Evolutionary conservation across 2,329 filamentous ascomycete species (phyloP), one percentile per base, ranked within the genome.

Genomic region (Colletotrichum theobromicola): DNA sequence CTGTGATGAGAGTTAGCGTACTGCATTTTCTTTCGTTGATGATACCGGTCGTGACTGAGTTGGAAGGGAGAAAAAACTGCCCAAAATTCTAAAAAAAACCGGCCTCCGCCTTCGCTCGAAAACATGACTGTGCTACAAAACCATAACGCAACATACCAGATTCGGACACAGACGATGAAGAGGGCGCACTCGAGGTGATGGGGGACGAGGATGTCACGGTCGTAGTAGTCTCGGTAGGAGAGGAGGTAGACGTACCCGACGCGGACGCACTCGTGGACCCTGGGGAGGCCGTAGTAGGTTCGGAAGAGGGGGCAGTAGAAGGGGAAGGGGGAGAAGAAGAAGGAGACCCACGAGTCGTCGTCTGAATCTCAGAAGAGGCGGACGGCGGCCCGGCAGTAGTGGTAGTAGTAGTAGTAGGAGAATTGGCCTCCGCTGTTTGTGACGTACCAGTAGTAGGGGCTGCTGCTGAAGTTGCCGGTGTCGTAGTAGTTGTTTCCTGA

Each of bases 301-400:
- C 75, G 79, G 80, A 80, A 75, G 79, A 80, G 72, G 81, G 78
- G 53, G 78, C 78, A 72, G 82, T 78, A 70, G 83, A 82, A 61
- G 79, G 79, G 37, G 77, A 64, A 73, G 78, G 70, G 37, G 79
- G 76, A 57, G 74, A 76, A 61, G 76, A 75, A 70, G 77, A 71
- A 70, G 77, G 66, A 32, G 75, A 74, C 74, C 74, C 75, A 76
- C 74, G 68, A 61, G 72, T 73, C 63, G 76, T 70, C 62, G 55
- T 61, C 69, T 67, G 70, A 71, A 64, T 68, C 70, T 76, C 76
- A 62, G 73, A 58, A 70, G 76, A 63, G 69, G 62, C 78, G 32
- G 78, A 72, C 35, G 79, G 84, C 80, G 78, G 81, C 64, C 58
- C 73, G 82, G 79, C 82, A 79, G 78, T 72, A 71, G 77, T 75